These are phyloP conservation scores for Geotrichum citri-aurantii DNA, from an alignment of 1,139 yeast species.

Conservation along the genomic window DNA sequence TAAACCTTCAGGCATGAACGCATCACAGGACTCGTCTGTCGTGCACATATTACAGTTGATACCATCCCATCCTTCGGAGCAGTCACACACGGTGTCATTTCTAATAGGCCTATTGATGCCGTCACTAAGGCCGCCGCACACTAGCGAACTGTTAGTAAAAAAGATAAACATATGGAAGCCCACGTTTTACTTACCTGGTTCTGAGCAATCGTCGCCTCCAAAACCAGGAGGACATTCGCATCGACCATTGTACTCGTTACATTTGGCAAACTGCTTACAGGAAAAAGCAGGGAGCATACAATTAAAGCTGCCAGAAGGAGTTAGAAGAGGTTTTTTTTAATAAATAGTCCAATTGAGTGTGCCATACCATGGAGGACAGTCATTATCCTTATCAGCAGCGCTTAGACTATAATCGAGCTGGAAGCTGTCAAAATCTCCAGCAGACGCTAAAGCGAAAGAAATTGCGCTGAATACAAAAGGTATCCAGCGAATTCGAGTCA, in stretches of 20 bases:
- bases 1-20: constrained; percentile 82
- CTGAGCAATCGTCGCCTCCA: constrained; percentile 88
- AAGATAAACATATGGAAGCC: constrained; percentile 14
- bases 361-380: constrained; percentile 34
- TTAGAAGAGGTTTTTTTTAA: neutral
- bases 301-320: constrained; percentile 53
- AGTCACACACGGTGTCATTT: constrained; percentile 53
- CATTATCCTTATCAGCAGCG: constrained; percentile 17
- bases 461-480: constrained; percentile 1
- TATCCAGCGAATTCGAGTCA: constrained; percentile 9
- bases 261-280: constrained; percentile 81
- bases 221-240: constrained; percentile 92
- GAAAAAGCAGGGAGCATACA: constrained; percentile 87
- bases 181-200: constrained; percentile 42
- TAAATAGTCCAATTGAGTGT: neutral
- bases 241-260: constrained; percentile 81
- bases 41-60: constrained; percentile 84
- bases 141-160: constrained; percentile 19
- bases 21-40: constrained; percentile 67
- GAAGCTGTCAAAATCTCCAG: constrained; percentile 5
- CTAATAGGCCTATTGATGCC: constrained; percentile 59
- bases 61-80: constrained; percentile 87
- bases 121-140: constrained; percentile 77
- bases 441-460: constrained; percentile 1
- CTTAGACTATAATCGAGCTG: constrained; percentile 7